Conservation (phyloP, 768 basidiomycete genomes). For the Leccinellum albellum region DNA sequence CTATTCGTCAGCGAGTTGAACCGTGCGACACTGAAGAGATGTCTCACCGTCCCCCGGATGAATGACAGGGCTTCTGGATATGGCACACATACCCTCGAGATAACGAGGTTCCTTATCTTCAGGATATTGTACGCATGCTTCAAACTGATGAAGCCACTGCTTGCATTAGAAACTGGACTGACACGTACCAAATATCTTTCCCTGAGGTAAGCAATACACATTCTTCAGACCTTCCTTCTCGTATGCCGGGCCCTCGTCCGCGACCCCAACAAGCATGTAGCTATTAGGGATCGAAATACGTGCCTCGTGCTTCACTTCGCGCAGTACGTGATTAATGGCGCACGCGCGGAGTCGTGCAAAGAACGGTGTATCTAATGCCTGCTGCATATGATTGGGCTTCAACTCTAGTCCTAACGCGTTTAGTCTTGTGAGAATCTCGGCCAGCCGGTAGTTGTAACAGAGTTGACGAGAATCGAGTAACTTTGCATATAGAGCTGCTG, state of each 20-base stretch:
- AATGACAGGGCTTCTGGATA: conserved; percentile 69
- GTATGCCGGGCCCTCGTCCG: conserved; percentile 78
- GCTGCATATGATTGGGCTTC: conserved; percentile 30
- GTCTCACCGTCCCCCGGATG: conserved; percentile 70
- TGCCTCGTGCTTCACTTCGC: conserved; percentile 73
- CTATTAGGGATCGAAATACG: conserved; percentile 68
- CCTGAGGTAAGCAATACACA: conserved; percentile 50
- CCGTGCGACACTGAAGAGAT: neutral
- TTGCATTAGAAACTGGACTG: neutral
- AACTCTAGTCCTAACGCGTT: conserved; percentile 48
- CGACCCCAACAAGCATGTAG: conserved; percentile 72
- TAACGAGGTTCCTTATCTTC: conserved; percentile 48
- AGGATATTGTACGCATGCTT: conserved; percentile 59
- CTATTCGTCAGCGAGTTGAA: conserved; percentile 1
- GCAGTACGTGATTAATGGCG: conserved; percentile 59
- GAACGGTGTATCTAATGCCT: conserved; percentile 53
- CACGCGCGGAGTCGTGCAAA: conserved; percentile 54
- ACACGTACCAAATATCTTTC: conserved; percentile 62
- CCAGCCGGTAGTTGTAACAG: conserved; percentile 45
- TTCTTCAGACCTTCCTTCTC: conserved; percentile 43
- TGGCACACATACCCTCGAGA: conserved; percentile 57
- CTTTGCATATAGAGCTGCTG: conserved; percentile 42
- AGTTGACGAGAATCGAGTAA: conserved; percentile 50
- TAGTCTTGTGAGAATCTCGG: conserved; percentile 49
- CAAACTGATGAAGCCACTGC: neutral